phyloP scores from a whole-genome alignment of 306 rosid genomes.

The Gillenia trifoliata region DNA sequence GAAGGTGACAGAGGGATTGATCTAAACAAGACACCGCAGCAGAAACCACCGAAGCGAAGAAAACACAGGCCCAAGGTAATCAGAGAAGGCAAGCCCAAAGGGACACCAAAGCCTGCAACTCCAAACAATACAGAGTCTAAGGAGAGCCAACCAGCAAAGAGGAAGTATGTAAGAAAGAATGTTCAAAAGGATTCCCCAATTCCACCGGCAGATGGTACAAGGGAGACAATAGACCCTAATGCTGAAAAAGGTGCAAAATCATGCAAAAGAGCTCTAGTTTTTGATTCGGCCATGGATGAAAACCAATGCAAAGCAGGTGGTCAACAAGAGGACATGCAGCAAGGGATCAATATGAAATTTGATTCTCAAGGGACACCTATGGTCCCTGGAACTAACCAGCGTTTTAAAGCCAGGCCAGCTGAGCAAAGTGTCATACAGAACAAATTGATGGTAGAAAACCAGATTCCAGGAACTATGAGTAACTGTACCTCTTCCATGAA shows the following conservation, averaged over 20 bases:
- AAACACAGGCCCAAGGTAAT: conserved; percentile 95
- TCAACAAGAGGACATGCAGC: conserved; percentile 37
- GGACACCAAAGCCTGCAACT: conserved; percentile 40
- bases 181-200: conserved; percentile 39
- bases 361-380: conserved; percentile 22
- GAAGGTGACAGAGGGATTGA: conserved; percentile 42
- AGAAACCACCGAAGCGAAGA: conserved; percentile 58
- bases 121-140: conserved; percentile 28
- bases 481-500: conserved; percentile 21
- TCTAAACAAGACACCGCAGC: conserved; percentile 64
- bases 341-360: conserved; percentile 26
- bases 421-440: conserved; percentile 19
- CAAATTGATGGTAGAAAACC: conserved; percentile 26
- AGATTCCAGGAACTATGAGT: conserved; percentile 26
- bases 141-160: conserved; percentile 50
- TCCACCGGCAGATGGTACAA: conserved; percentile 31
- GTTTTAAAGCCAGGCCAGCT: conserved; percentile 23
- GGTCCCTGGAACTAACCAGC: conserved; percentile 23
- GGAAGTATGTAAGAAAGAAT: conserved; percentile 48
- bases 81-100: conserved; percentile 59
- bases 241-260: conserved; percentile 35
- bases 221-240: conserved; percentile 23
- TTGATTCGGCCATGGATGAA: conserved; percentile 47
- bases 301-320: conserved; percentile 25
- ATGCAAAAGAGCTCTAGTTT: conserved; percentile 54